Evolutionary conservation across 352 stramenopile species (phyloP).

Genomic region (Thraustotheca clavata): DNA sequence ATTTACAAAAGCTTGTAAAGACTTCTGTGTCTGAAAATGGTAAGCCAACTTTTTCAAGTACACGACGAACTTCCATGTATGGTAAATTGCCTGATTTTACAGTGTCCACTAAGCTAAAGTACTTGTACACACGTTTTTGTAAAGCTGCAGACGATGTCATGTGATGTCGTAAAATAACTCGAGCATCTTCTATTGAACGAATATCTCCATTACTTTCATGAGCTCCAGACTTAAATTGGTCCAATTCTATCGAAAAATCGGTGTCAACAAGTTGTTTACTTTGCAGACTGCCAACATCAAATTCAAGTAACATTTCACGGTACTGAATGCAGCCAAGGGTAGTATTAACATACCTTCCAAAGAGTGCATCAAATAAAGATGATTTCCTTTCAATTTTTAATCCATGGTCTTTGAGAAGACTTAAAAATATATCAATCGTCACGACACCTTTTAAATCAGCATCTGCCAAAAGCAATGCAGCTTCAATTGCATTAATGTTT

Average conservation of each 20-base stretch:
- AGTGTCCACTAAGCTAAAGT: conserved; percentile 48
- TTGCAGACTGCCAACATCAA: conserved; percentile 40
- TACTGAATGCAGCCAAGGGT: conserved; percentile 37
- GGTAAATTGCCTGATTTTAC: conserved; percentile 41
- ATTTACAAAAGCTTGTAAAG: conserved; percentile 39
- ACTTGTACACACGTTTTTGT: conserved; percentile 51
- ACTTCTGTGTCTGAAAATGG: conserved; percentile 38
- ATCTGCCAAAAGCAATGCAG: conserved; percentile 32
- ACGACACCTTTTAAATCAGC: conserved; percentile 46
- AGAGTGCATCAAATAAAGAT: not conserved
- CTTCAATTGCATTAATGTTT: conserved; percentile 37
- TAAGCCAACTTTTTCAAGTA: conserved; percentile 48
- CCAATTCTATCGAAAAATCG: conserved; percentile 33
- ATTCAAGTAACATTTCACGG: conserved; percentile 56
- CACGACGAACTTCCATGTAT: conserved; percentile 50
- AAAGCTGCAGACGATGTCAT: conserved; percentile 34
- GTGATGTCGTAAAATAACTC: conserved; percentile 41
- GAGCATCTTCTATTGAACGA: conserved; percentile 36
- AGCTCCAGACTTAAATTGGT: conserved; percentile 10
- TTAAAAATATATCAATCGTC: conserved; percentile 30
- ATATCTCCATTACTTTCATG: conserved; percentile 26
- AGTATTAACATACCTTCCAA: conserved; percentile 12
- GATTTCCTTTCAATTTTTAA: not conserved
- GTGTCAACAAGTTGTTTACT: conserved; percentile 47
- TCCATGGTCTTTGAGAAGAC: conserved; percentile 30